A percentile compares a stretch with the other conserved stretches of the same genome.
phyloP scores from a whole-genome alignment of 1,284 basidiomycete species.

The Anthracocystis panici-leucophaei region DNA sequence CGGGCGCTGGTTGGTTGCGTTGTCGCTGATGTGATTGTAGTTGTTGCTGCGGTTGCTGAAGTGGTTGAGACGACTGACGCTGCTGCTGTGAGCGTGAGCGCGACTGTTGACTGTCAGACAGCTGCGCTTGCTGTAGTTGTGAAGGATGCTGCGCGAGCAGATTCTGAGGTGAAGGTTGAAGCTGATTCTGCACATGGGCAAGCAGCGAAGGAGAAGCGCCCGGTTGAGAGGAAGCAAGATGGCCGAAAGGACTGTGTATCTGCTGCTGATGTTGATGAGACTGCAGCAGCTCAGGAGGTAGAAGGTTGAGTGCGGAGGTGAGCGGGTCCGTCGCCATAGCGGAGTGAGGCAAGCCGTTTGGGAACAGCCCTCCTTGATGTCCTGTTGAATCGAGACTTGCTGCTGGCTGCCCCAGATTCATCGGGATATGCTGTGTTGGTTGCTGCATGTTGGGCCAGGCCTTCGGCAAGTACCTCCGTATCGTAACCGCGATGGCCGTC shows the following conservation, averaged over 20 bases:
- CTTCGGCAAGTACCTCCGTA: neutral
- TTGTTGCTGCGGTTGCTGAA: slow-evolving; percentile 10
- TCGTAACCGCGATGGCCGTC: neutral
- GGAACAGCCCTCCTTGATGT: slow-evolving; percentile 27
- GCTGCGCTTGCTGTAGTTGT: slow-evolving; percentile 10
- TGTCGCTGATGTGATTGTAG: slow-evolving; percentile 20
- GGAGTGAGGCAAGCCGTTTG: slow-evolving; percentile 23
- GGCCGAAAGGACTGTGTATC: slow-evolving; percentile 25
- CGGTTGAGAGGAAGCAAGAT: slow-evolving; percentile 33
- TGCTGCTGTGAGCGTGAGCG: slow-evolving; percentile 24
- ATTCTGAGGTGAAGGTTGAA: slow-evolving; percentile 19
- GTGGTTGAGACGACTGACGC: slow-evolving; percentile 17
- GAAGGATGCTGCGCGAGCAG: slow-evolving; percentile 20
- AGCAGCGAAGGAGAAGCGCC: slow-evolving; percentile 20
- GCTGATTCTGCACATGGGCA: slow-evolving; percentile 32
- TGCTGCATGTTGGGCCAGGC: slow-evolving; percentile 29
- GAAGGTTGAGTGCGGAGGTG: slow-evolving; percentile 31
- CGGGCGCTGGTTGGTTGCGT: slow-evolving; percentile 11
- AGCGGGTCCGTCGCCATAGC: slow-evolving; percentile 27
- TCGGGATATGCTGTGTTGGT: slow-evolving; percentile 31
- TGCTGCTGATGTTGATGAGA: slow-evolving; percentile 36
- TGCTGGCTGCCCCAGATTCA: slow-evolving; percentile 27
- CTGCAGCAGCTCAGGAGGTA: slow-evolving; percentile 35
- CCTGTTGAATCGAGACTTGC: slow-evolving; percentile 13
- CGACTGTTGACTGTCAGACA: slow-evolving; percentile 11